Conservation (phyloP, 805 yeast genomes). For the Cyberlindnera lachancei region DNA sequence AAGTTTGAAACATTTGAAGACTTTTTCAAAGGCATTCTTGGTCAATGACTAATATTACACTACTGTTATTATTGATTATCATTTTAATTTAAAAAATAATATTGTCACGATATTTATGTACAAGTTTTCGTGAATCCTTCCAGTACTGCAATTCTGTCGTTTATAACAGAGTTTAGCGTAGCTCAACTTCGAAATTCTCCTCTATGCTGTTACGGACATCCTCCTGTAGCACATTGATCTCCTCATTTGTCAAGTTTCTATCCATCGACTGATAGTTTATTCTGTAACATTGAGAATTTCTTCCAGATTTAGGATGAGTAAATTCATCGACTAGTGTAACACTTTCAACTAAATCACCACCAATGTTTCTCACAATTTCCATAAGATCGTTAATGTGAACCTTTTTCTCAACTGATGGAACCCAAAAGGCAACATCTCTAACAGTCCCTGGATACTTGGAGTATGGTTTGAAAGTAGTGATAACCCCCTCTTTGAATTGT, state of each 20-base stretch:
- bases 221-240: constrained; percentile 68
- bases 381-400: constrained; percentile 83
- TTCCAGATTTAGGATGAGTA: constrained; percentile 73
- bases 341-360: constrained; percentile 85
- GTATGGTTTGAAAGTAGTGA: constrained; percentile 75
- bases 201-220: constrained; percentile 53
- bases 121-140: background rate
- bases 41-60: constrained; percentile 1
- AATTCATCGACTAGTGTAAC: constrained; percentile 79
- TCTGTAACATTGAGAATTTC: constrained; percentile 78
- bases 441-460: constrained; percentile 84
- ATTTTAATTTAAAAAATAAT: no score
- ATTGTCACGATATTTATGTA: no score
- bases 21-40: constrained; percentile 40
- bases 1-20: constrained; percentile 44
- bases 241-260: constrained; percentile 77
- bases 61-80: no score
- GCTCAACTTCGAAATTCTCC: constrained; percentile 44
- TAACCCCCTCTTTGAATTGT: constrained; percentile 63
- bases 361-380: constrained; percentile 82
- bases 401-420: constrained; percentile 35
- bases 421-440: constrained; percentile 92
- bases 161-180: constrained; percentile 30
- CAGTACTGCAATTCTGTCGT: background rate
- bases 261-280: constrained; percentile 95